Evolutionary conservation across 768 basidiomycete species (phyloP).

Genomic region (Suillus sp.): DNA sequence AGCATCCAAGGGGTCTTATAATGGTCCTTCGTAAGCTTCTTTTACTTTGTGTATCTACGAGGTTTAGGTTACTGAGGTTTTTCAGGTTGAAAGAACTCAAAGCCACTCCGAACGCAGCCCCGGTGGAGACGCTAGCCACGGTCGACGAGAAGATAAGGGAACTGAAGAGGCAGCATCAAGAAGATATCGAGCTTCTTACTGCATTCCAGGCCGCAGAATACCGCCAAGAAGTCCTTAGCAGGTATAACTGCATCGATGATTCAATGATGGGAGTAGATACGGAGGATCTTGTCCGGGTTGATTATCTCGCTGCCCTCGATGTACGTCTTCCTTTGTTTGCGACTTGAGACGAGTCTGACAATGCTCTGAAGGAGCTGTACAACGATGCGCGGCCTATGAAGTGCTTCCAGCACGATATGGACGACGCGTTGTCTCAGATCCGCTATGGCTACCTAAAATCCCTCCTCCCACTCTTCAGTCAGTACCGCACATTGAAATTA

Average conservation of each 20-base stretch:
- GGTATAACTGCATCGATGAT: constrained; percentile 23
- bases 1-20: constrained; percentile 38
- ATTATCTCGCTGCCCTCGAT: constrained; percentile 27
- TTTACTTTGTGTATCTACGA: not conserved
- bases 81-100: constrained; percentile 28
- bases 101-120: constrained; percentile 8
- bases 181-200: constrained; percentile 34
- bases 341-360: not conserved
- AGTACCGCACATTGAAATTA: constrained; percentile 16
- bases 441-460: constrained; percentile 35
- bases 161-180: constrained; percentile 32
- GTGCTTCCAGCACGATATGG: constrained; percentile 26
- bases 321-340: constrained; percentile 13
- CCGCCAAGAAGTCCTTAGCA: constrained; percentile 37
- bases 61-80: constrained; percentile 14
- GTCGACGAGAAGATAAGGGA: constrained; percentile 32
- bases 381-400: constrained; percentile 19
- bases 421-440: constrained; percentile 31
- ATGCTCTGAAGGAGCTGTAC: constrained; percentile 23
- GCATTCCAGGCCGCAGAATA: constrained; percentile 34
- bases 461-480: constrained; percentile 20
- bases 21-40: constrained; percentile 41
- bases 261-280: constrained; percentile 32
- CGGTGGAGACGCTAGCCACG: constrained; percentile 28
- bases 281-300: constrained; percentile 26